Percentiles rank a stretch among this genome's conserved stretches.
These are phyloP conservation scores for Adenanthera pavonina DNA, from an alignment of 306 rosid species.

Conservation along the genomic window DNA sequence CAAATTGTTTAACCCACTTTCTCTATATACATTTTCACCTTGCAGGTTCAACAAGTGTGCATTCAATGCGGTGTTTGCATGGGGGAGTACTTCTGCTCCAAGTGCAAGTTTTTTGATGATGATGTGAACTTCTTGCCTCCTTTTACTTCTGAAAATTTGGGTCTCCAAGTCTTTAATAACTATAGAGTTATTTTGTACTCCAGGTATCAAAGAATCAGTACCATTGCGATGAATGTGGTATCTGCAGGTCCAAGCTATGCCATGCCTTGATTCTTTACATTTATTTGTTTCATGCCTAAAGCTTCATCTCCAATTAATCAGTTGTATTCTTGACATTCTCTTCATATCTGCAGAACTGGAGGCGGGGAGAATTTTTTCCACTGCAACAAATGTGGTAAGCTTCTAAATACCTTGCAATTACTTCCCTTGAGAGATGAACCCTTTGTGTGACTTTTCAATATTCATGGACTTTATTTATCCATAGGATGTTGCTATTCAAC, in stretches of 20 bases:
- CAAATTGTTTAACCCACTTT: background rate
- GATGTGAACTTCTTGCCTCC: conserved; percentile 56
- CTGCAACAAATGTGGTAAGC: conserved; percentile 72
- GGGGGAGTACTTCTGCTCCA: conserved; percentile 80
- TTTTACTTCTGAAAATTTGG: background rate
- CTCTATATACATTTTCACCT: background rate
- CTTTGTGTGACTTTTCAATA: conserved; percentile 17
- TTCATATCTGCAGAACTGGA: conserved; percentile 55
- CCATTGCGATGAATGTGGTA: conserved; percentile 85
- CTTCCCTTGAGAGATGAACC: conserved; percentile 1
- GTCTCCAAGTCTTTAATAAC: background rate
- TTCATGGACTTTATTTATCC: conserved; percentile 24
- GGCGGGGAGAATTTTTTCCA: conserved; percentile 77
- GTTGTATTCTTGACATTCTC: background rate
- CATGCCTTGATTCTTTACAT: conserved; percentile 6
- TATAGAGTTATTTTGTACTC: background rate
- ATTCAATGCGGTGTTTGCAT: conserved; percentile 76
- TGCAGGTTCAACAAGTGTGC: conserved; percentile 81
- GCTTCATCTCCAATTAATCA: conserved; percentile 6
- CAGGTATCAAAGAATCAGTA: conserved; percentile 62
- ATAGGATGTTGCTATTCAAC: conserved; percentile 45
- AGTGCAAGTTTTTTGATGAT: conserved; percentile 79
- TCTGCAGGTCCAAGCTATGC: conserved; percentile 60
- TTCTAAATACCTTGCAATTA: conserved; percentile 12
- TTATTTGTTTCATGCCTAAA: background rate